A percentile compares a stretch with the other conserved stretches of the same genome.
These are phyloP conservation scores for Phaseolus coccineus DNA, from an alignment of 331 rosid genomes.

Conservation along the genomic window DNA sequence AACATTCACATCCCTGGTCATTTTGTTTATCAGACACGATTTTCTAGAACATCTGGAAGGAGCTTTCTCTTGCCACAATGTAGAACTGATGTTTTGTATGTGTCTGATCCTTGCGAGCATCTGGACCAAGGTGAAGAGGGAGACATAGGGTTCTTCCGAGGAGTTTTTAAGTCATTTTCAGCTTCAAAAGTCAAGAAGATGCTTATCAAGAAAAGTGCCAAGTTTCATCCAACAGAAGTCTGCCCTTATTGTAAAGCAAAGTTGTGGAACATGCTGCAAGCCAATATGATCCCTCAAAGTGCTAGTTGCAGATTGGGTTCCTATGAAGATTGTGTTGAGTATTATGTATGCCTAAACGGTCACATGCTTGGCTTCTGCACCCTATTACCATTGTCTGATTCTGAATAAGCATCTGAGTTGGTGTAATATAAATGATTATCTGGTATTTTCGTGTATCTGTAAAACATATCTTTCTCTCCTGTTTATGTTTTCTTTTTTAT, in stretches of 20 bases:
- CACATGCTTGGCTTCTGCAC: conserved; percentile 94
- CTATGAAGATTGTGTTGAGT: conserved; percentile 82
- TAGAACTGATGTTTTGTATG: not conserved
- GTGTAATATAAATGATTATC: conserved; percentile 49
- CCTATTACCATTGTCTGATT: conserved; percentile 86
- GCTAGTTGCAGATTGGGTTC: conserved; percentile 92
- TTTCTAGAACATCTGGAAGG: not conserved
- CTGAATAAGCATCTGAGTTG: conserved; percentile 79
- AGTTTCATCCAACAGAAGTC: conserved; percentile 79
- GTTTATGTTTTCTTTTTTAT: conserved; percentile 13
- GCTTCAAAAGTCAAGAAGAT: not conserved
- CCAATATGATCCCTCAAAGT: conserved; percentile 91
- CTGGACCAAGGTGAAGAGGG: not conserved
- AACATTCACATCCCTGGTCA: conserved; percentile 53
- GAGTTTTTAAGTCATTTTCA: not conserved
- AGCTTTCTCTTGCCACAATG: not conserved
- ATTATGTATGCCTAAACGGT: conserved; percentile 94
- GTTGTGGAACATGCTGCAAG: conserved; percentile 97
- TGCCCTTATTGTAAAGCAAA: conserved; percentile 97
- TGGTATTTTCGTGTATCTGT: conserved; percentile 51
- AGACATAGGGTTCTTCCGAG: not conserved
- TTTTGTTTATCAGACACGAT: not conserved
- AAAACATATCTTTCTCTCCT: not conserved
- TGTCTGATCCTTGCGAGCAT: not conserved
- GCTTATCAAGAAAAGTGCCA: not conserved